Base-by-base conservation (phyloP, 2,329 filamentous ascomycete species). In the Aspergillus sergii region DNA sequence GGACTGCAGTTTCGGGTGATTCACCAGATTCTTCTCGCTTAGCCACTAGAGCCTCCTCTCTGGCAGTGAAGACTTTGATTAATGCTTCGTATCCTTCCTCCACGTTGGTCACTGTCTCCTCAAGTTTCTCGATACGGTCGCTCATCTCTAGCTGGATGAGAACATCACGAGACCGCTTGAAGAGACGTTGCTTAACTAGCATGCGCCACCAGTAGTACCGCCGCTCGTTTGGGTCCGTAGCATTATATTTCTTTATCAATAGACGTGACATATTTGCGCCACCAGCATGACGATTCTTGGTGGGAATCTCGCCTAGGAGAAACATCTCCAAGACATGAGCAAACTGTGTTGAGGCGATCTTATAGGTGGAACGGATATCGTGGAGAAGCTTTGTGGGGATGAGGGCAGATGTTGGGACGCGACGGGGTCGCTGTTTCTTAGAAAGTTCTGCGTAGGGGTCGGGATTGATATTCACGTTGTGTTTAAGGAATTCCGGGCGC, bases 201-300 rank as follows among this genome's bases (percentile, higher is more conserved):
- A 89, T 77, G 7, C 88, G 82, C 88, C 88, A 90, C 78, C 88
- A 88, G 74, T 87, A 89, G 75, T 88, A 90, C 36, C 81, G 80
- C 14, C 84, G 78, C 69, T 90, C 88, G 65, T 86, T 80, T 50
- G 82, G 80, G 64, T 88, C 82, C 3, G 80, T 78, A 0, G 83
- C 73, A 28, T 77, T 76, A 32, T 75, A 75, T 60, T 81, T 81
- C 64, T 81, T 81, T 59, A 81, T 80, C 41, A 80, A 71, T 71
- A 87, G 64, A 75, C 84, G 76, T 73, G 87, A 72, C 75, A 84
- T 68, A 76, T 87, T 78, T 77, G 83, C 71, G 72, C 83, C 73
- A 64, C 83, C 71, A 66, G 78, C 66, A 71, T 82, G 69, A 76
- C 85, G 79, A 80, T 82, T 67, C 62, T 75, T 68, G 69, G 74